Evolutionary conservation across 495 filamentous ascomycete species (phyloP), one percentile per base, ranked within the genome.

Genomic region (Talaromyces liani): DNA sequence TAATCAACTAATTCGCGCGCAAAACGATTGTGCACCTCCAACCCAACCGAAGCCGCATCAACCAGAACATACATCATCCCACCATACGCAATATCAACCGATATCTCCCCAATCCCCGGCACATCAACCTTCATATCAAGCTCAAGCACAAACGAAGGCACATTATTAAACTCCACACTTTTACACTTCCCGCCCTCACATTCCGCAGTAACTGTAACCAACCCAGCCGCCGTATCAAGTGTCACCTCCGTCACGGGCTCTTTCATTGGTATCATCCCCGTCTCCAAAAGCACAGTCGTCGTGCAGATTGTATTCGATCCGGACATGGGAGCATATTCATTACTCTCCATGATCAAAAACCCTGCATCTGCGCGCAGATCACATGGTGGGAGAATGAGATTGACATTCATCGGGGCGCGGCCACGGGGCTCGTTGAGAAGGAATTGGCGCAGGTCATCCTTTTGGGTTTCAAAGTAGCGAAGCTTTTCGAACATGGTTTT

Each of bases 271-370:
- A 77, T 65, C 70, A 77, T 75, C 7, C 73, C 72, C 1, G 70
- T 77, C 51, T 77, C 74, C 51, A 77, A 36, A 16, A 77, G 63
- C 16, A 73, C 73, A 0, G 75, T 76, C 22, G 71, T 64, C 2
- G 72, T 74, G 47, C 67, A 72, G 56, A 77, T 77, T 9, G 65
- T 72, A 29, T 77, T 77, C 2, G 67, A 68, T 4, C 75, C 75
- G 4, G 73, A 75, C 75, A 77, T 77, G 10, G 73, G 70, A 3
- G 72, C 64, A 41, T 74, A 75, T 45, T 77, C 73, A 20, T 77
- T 70, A 63, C 71, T 73, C 58, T 77, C 75, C 71, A 77, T 74
- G 59, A 76, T 76, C 49, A 77, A 22, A 64, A 77, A 75, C 0
- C 75, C 75, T 7, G 69, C 71, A 65, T 75, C 72, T 7, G 75